Percentiles rank a stretch among this genome's conserved stretches.
Conservation (phyloP, 2,329 filamentous ascomycete genomes). For the Neopestalotiopsis sp. region DNA sequence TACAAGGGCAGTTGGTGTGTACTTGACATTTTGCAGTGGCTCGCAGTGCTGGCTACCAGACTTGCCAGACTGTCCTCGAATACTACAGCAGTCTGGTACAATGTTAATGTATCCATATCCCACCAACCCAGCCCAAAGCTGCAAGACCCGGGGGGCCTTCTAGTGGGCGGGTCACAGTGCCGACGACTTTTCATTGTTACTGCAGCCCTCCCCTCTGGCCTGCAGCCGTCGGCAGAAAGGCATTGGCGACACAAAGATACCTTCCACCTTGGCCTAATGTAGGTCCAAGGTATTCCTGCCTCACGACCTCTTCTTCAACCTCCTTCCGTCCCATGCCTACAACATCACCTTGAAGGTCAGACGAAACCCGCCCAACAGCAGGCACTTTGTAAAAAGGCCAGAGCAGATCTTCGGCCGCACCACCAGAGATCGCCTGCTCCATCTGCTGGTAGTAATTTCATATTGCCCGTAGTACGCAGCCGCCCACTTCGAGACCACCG, state of each 20-base stretch:
- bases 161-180: slow-evolving; percentile 13
- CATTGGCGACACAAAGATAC: slow-evolving; percentile 19
- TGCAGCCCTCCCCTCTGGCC: slow-evolving; percentile 7
- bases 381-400: not conserved
- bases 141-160: not conserved
- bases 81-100: no score
- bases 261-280: not conserved
- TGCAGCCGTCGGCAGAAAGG: slow-evolving; percentile 19
- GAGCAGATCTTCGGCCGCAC: not conserved
- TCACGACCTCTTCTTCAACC: not conserved
- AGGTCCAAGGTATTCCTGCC: not conserved
- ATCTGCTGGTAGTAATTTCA: slow-evolving; percentile 1
- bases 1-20: not conserved
- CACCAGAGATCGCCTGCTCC: not conserved
- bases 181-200: slow-evolving; percentile 16
- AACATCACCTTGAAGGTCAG: not conserved
- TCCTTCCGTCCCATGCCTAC: not conserved
- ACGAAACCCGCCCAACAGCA: not conserved
- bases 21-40: not conserved
- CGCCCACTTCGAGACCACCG: slow-evolving; percentile 10
- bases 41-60: not conserved
- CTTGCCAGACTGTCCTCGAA: no score
- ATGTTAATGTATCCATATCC: not conserved
- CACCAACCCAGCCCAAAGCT: not conserved
- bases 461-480: slow-evolving; percentile 6